phyloP scores from a whole-genome alignment of 2,329 filamentous ascomycete genomes.

The Pleoardoris graminearum region DNA sequence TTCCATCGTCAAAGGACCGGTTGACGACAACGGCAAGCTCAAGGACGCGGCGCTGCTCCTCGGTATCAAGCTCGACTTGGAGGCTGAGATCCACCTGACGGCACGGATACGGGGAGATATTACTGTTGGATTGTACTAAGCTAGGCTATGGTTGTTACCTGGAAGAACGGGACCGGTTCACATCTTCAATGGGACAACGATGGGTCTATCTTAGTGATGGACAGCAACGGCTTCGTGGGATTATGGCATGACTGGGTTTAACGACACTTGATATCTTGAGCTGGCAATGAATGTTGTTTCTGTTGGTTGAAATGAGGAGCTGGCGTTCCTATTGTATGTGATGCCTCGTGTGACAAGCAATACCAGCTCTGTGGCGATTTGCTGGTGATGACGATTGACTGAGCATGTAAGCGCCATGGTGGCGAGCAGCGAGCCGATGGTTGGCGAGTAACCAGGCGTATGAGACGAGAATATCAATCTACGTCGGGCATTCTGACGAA shows the following conservation, averaged over 20 bases:
- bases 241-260: background rate
- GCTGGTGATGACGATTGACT: background rate
- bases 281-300: conserved; percentile 17
- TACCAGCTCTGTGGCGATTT: background rate
- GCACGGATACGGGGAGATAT: conserved; percentile 65
- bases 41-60: conserved; percentile 63
- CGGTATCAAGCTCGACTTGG: conserved; percentile 66
- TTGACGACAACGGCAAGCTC: conserved; percentile 60
- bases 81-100: conserved; percentile 65
- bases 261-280: conserved; percentile 14
- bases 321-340: background rate
- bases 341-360: background rate
- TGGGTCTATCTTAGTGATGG: background rate
- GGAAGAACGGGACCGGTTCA: background rate
- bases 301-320: conserved; percentile 2
- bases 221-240: background rate
- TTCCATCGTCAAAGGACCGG: conserved; percentile 59
- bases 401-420: background rate
- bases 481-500: no score
- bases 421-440: no score
- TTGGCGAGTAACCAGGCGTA: no score
- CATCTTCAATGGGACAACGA: background rate
- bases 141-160: conserved; percentile 7
- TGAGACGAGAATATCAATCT: no score
- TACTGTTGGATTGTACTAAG: conserved; percentile 60